Evolutionary conservation across 176 grass and related monocot species (phyloP), one percentile per base, ranked within the genome.

Genomic region (Panicum miliaceum): DNA sequence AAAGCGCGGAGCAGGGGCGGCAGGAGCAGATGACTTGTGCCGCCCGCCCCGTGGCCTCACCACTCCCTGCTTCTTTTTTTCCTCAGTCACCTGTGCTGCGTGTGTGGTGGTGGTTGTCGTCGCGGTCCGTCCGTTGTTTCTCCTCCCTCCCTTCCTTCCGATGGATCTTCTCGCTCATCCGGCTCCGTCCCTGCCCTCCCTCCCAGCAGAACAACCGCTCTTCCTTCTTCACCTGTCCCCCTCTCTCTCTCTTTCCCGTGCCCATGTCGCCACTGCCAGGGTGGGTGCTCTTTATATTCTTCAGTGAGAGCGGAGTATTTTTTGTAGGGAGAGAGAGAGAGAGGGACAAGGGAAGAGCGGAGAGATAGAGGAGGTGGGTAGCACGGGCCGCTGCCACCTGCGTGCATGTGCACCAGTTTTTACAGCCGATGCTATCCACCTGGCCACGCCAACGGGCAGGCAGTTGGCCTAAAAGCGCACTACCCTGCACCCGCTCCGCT

Each of bases 81-180:
- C 60, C 27, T 27, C 5, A 0, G 5, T 9, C 29, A 14, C 29
- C 29, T 32, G 29, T 32, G 5, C 5, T 26, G 2, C 11, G 10
- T 10, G 20, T 43, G 52, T 23, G 12, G 65, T 36, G 81, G 84
- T 87, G 72, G 91, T 85, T 68, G 91, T 50, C 51, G 77, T 63
- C 7, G 75, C 38, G 2, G 75, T 47, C 75, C 54, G 73, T 25
- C 9, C 12, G 54, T 80, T 16, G 52, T 50, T 27, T 23, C 45
- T n/a, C 8, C 6, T 18, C 15, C 27, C 35, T n/a, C 12, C 16
- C 18, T 5, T 12, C 36, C 34, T 52, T 19, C 15, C 50, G 16
- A 5, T 52, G 50, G 8, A 52, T 16, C 9, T 9, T 46, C 47
- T 5, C 26, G 14, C 2, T 8, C 29, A 68, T 23, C 22, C 56